These are phyloP conservation scores for Benincasa hispida DNA, from an alignment of 306 rosid species.

Conservation along the genomic window DNA sequence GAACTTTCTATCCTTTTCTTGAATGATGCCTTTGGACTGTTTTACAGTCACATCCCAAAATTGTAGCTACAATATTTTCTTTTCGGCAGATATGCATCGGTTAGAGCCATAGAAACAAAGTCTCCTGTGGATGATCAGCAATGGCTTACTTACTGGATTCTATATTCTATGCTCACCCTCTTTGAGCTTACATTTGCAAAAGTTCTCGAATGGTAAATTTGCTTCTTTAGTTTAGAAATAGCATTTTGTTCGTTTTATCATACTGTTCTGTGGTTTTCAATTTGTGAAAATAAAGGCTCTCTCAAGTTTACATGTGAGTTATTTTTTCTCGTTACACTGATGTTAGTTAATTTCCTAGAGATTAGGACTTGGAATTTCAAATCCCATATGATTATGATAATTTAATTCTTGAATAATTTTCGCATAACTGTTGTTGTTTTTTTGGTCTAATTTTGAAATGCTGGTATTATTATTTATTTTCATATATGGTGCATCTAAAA, in stretches of 20 bases:
- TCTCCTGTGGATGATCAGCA: slow-evolving; percentile 83
- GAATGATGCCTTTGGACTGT: not conserved
- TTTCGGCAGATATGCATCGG: slow-evolving; percentile 63
- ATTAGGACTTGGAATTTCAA: not conserved
- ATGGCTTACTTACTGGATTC: slow-evolving; percentile 98
- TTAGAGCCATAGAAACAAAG: slow-evolving; percentile 85
- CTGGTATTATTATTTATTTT: not conserved
- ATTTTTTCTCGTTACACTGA: not conserved
- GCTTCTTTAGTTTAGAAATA: not conserved
- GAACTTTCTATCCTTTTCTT: not conserved
- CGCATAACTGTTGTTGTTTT: not conserved
- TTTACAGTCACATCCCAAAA: not conserved
- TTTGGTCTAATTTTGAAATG: not conserved
- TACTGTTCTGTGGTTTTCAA: not conserved
- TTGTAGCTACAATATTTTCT: slow-evolving; percentile 12
- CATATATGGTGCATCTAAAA: not conserved
- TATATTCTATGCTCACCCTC: slow-evolving; percentile 83
- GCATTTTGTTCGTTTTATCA: not conserved
- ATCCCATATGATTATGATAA: not conserved
- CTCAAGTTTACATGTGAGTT: not conserved
- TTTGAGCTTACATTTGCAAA: slow-evolving; percentile 84
- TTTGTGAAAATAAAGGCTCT: not conserved
- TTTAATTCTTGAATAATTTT: not conserved
- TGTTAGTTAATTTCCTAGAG: not conserved
- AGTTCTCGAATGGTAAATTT: slow-evolving; percentile 65